phyloP scores from a whole-genome alignment of 2,329 filamentous ascomycete species.

The Neoarthrinium moseri region DNA sequence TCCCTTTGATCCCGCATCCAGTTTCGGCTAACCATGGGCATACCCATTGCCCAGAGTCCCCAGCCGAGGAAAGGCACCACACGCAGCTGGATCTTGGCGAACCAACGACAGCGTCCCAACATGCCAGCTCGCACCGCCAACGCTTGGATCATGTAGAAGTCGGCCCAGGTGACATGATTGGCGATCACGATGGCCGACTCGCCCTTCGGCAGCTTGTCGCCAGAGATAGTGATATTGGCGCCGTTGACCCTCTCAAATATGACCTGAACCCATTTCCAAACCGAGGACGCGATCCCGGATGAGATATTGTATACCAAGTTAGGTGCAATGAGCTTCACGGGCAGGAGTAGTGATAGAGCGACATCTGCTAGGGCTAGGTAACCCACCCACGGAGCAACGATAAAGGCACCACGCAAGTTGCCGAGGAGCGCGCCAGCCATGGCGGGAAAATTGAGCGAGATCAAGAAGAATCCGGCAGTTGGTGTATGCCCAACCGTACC shows the following conservation, averaged over 20 bases:
- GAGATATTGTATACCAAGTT: slow-evolving; percentile 51
- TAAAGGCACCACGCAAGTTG: slow-evolving; percentile 39
- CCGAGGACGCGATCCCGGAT: slow-evolving; percentile 51
- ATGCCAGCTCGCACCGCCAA: slow-evolving; percentile 53
- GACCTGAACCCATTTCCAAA: slow-evolving; percentile 57
- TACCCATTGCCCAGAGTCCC: slow-evolving; percentile 64
- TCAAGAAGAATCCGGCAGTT: too few species aligned
- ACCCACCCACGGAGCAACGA: slow-evolving; percentile 51
- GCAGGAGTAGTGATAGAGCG: slow-evolving; percentile 47
- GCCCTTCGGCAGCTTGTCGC: slow-evolving; percentile 46
- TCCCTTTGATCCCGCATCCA: slow-evolving; percentile 58
- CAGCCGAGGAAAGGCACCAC: slow-evolving; percentile 61
- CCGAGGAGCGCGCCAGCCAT: slow-evolving; percentile 22
- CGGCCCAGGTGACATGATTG: slow-evolving; percentile 61
- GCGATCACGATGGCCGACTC: slow-evolving; percentile 60
- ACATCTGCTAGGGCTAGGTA: slow-evolving; percentile 52
- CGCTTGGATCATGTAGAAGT: slow-evolving; percentile 64
- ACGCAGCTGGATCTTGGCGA: slow-evolving; percentile 59
- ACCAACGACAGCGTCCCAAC: slow-evolving; percentile 61
- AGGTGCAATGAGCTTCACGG: slow-evolving; percentile 45
- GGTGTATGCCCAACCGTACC: too few species aligned
- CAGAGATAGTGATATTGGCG: slow-evolving; percentile 51
- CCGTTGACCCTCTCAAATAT: slow-evolving; percentile 56
- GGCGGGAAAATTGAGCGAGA: too few species aligned
- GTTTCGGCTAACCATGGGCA: slow-evolving; percentile 60